These are phyloP conservation scores for Saccharomyces eubayanus DNA, from an alignment of 805 yeast species.

Conservation along the genomic window DNA sequence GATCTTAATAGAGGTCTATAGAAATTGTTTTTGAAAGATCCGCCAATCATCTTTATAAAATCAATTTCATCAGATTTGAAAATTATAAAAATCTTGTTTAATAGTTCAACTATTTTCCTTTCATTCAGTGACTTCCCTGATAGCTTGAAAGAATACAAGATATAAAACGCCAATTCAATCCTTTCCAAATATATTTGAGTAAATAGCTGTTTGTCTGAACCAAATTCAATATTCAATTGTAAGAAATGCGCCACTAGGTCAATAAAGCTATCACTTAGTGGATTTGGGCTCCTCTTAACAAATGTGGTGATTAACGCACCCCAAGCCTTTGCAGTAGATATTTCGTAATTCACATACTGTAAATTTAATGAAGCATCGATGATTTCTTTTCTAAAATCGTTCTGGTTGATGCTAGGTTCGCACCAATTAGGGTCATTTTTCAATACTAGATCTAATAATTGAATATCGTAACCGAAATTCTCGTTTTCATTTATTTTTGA, in stretches of 20 bases:
- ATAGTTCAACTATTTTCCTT: slow-evolving; percentile 19
- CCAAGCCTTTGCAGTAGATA: slow-evolving; percentile 63
- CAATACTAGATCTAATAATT: slow-evolving; percentile 55
- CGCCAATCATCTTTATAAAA: slow-evolving; percentile 37
- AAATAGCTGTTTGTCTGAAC: slow-evolving; percentile 40
- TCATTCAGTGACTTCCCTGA: slow-evolving; percentile 15
- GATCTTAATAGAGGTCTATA: slow-evolving; percentile 59
- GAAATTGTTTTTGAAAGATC: slow-evolving; percentile 31
- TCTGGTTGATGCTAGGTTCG: slow-evolving; percentile 12
- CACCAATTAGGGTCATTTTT: slow-evolving; percentile 38
- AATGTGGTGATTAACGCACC: slow-evolving; percentile 69
- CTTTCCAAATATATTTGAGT: slow-evolving; percentile 50
- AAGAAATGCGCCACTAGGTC: slow-evolving; percentile 44
- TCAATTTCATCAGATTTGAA: slow-evolving; percentile 43
- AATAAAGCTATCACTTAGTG: slow-evolving; percentile 31
- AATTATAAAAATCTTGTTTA: slow-evolving; percentile 26
- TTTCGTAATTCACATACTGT: slow-evolving; percentile 59
- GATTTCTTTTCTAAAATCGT: slow-evolving; percentile 42
- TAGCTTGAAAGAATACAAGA: slow-evolving; percentile 21
- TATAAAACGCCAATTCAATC: slow-evolving; percentile 57
- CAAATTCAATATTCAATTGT: slow-evolving; percentile 42
- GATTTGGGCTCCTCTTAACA: slow-evolving; percentile 36
- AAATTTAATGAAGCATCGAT: slow-evolving; percentile 52
- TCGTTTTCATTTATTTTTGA: slow-evolving; percentile 43
- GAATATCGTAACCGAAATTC: slow-evolving; percentile 48